Base-by-base conservation (phyloP, 202 grass and related monocot species). In the Bolboschoenoplectus hybrid region DNA sequence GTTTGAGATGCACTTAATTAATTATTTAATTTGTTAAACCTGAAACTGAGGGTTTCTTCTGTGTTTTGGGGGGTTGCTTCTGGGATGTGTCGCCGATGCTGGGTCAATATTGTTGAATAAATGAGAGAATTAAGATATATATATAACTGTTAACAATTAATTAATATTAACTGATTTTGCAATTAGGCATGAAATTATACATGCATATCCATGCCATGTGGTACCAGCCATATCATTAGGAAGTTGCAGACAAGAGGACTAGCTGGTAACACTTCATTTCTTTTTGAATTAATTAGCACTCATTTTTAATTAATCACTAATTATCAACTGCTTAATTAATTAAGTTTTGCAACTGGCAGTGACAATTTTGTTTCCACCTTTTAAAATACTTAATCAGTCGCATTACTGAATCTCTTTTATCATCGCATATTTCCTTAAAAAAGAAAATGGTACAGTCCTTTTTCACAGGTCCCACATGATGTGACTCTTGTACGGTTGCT, bases 341-440 rank as follows among this genome's bases (percentile, higher is more conserved):
- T 84, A 41, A 41, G 74, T 39, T 78, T 78, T 69, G 64, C 35
- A 84, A 43, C 49, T 84, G 45, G 35, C 65, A 84, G 6, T 72
- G 16, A 44, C 46, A 43, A 57, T 17, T 82, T 84, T 82, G 80
- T 72, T 44, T 72, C 34, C 40, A 72, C 51, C 16, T 56, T 19
- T 58, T 84, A 69, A 69, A 67, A 20, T 84, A 84, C 35, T 56
- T 47, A 45, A 20, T 55, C 82, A 84, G 13, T 84, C 82, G n/a
- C 46, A 66, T 49, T 43, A 84, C 40, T 44, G 20, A 9, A 43
- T 64, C 9, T 82, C 45, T 47, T 60, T 67, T 13, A 67, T 65
- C 57, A 19, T 62, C 66, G 4, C 11, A 38, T 71, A 34, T 84
- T 84, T 71, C 46, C 50, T 84, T 84, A 32, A 71, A 40, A 84